Evolutionary conservation across 306 rosid genomes (phyloP).

Genomic region (Ochetophila trinervis): DNA sequence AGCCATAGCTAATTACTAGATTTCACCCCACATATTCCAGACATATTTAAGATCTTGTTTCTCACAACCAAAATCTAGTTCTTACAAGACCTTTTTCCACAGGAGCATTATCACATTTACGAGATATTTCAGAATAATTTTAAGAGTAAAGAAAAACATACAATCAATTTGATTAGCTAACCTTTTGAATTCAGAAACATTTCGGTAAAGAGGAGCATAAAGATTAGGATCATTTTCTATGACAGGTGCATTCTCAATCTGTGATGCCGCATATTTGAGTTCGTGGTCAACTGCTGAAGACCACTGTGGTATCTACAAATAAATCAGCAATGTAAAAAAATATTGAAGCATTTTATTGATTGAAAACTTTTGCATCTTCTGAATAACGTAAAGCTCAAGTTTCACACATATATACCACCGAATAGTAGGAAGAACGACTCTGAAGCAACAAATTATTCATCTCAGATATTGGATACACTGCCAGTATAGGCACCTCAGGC

Average conservation of each 20-base stretch:
- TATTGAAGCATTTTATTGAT: slow-evolving; percentile 8
- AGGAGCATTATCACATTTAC: not conserved
- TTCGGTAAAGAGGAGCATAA: slow-evolving; percentile 63
- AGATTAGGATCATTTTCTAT: slow-evolving; percentile 47
- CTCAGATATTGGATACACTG: slow-evolving; percentile 52
- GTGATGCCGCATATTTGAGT: slow-evolving; percentile 44
- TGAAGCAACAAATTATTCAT: slow-evolving; percentile 56
- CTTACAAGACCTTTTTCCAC: not conserved
- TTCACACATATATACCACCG: slow-evolving; percentile 58
- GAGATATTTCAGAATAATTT: slow-evolving; percentile 5
- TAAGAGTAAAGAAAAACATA: not conserved
- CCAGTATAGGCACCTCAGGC: slow-evolving; percentile 33
- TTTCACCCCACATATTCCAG: not conserved
- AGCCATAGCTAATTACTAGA: slow-evolving; percentile 5
- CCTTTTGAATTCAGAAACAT: slow-evolving; percentile 79
- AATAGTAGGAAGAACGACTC: slow-evolving; percentile 38
- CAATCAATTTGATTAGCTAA: slow-evolving; percentile 12
- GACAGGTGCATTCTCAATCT: slow-evolving; percentile 70
- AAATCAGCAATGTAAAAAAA: slow-evolving; percentile 29
- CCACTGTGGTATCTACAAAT: slow-evolving; percentile 65
- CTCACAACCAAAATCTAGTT: not conserved
- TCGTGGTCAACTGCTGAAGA: slow-evolving; percentile 60
- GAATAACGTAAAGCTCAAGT: slow-evolving; percentile 9
- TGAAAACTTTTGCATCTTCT: slow-evolving; percentile 6
- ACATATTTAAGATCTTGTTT: not conserved